Base-by-base conservation (phyloP, 805 yeast species). In the Clavispora asparagi region DNA sequence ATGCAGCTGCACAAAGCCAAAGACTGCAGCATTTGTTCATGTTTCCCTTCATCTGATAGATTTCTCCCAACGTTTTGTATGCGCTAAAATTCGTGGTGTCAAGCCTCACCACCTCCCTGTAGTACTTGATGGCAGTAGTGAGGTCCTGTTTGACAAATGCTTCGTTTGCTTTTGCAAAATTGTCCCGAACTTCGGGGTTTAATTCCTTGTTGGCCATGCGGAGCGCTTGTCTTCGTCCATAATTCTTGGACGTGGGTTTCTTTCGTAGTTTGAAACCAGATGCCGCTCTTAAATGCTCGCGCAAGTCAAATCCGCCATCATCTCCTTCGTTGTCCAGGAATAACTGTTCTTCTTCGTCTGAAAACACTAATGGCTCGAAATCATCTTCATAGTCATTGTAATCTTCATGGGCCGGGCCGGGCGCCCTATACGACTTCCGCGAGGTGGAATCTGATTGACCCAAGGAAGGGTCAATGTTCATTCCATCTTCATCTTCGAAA, bases 21-120 rank as follows among this genome's bases (percentile, higher is more conserved):
- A 85, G 77, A 58, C 82, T 81, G 61, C 95, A 82, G 61, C 95
- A 79, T 58, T 86, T 85, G 52, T 83, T 80, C 42, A 77, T 64
- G 40, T 81, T 72, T 1, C 89, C 91, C 49, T 81, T 83, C 43
- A 77, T 69, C 46, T 80, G 75, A 53, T 86, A 84, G 40, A 92
- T 86, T 58, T 87, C 96, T 40, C 97, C 97, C 39, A 90, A 67
- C 0, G 95, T 86, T 57, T 86, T 84, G 70, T 91, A 91, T 0
- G 97, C 97, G 39, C 86, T 81, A 62, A 80, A 84, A 60, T 87
- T 85, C 53, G 79, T 78, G 12, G 87, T 83, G 59, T 90, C 96
- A 44, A 82, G 73, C 55, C 83, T 81, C 49, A 92, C 82, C 11
- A 89, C 95, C 50, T 80, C 87, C 53, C 73, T 68, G 63, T 77